Conservation (phyloP, 257 asterid species). For the Solanum phureja region DNA sequence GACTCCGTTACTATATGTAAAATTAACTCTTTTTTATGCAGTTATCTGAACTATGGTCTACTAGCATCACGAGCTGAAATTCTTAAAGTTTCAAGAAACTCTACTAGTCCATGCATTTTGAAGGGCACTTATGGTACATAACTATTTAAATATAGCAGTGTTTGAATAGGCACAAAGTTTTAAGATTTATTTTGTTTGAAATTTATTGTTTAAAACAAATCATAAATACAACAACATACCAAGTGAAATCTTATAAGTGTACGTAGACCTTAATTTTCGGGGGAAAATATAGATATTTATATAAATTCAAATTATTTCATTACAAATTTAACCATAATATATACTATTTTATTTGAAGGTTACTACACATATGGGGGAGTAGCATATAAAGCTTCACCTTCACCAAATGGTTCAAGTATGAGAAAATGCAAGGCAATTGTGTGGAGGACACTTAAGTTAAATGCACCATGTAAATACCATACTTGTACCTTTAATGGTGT, state of each 20-base stretch:
- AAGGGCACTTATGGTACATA: conserved; percentile 27
- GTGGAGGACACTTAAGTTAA: conserved; percentile 7
- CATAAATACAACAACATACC: not conserved
- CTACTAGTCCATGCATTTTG: conserved; percentile 37
- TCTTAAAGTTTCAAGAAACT: conserved; percentile 13
- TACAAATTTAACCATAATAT: not conserved
- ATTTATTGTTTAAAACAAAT: too few relatives aligned
- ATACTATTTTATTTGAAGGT: conserved; percentile 3
- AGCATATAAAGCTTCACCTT: conserved; percentile 24
- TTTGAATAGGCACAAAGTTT: not conserved
- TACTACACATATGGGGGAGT: conserved; percentile 19
- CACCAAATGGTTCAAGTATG: conserved; percentile 21
- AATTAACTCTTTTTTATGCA: not conserved
- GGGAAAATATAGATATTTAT: not conserved
- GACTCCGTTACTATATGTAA: not conserved
- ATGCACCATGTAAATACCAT: conserved; percentile 22
- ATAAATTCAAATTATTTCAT: not conserved
- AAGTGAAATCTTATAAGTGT: not conserved
- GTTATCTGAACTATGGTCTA: conserved; percentile 36
- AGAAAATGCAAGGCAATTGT: conserved; percentile 15
- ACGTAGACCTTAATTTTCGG: not conserved
- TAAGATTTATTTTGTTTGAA: too few relatives aligned
- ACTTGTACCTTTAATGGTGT: conserved; percentile 40
- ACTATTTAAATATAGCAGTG: not conserved
- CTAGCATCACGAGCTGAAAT: conserved; percentile 42